A percentile compares a stretch with the other conserved stretches of the same genome.
phyloP scores from a whole-genome alignment of 768 basidiomycete genomes.

The Hygrocybe coccinea region DNA sequence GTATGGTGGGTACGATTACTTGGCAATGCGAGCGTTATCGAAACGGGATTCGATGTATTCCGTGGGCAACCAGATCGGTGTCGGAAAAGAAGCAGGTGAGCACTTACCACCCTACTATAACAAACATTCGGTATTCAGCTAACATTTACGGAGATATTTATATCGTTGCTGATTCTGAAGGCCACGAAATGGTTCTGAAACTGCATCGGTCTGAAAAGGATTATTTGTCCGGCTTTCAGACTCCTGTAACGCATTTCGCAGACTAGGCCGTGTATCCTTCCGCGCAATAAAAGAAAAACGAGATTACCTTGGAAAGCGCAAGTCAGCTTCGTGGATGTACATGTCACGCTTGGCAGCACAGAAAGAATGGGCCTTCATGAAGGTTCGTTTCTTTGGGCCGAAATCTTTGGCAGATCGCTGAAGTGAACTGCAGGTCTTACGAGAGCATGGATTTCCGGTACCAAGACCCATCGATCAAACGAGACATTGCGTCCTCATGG shows the following conservation, averaged over 20 bases:
- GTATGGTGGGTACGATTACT: slow-evolving; percentile 97
- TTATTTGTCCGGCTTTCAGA: not conserved
- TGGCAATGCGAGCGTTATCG: slow-evolving; percentile 89
- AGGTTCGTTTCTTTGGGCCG: slow-evolving; percentile 44
- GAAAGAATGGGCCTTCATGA: slow-evolving; percentile 99
- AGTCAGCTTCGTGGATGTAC: slow-evolving; percentile 99
- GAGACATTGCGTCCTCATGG: slow-evolving; percentile 94
- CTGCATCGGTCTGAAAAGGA: slow-evolving; percentile 67
- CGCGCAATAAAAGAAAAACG: slow-evolving; percentile 94
- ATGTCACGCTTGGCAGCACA: slow-evolving; percentile 94
- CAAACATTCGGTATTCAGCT: not conserved
- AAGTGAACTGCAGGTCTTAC: slow-evolving; percentile 57
- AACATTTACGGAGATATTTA: slow-evolving; percentile 64
- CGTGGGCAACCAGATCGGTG: slow-evolving; percentile 96
- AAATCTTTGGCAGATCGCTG: not conserved
- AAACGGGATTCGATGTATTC: slow-evolving; percentile 84
- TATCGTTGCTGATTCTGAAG: slow-evolving; percentile 80
- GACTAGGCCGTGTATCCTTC: slow-evolving; percentile 95
- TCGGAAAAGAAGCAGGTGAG: slow-evolving; percentile 93
- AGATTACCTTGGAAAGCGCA: slow-evolving; percentile 93
- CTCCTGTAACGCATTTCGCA: slow-evolving; percentile 26
- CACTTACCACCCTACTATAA: not conserved
- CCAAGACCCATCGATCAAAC: slow-evolving; percentile 92
- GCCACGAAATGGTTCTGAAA: slow-evolving; percentile 85
- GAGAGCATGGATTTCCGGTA: slow-evolving; percentile 90